Base-by-base conservation (phyloP, 306 rosid genomes). In the Rosa multiflora region DNA sequence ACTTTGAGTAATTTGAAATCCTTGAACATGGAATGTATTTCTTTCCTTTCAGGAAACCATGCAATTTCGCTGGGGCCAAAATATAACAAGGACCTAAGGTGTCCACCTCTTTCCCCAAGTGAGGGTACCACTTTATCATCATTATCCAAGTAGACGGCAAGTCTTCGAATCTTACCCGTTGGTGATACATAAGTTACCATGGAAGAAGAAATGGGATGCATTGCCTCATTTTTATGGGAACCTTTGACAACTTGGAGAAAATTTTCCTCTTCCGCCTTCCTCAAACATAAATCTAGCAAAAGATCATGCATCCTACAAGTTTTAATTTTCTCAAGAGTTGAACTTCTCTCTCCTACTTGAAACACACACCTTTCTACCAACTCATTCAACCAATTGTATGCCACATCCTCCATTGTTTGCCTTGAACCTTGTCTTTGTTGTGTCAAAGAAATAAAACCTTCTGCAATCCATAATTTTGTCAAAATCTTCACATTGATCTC, bases 231-330 rank as follows among this genome's bases (percentile, higher is more conserved):
- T 12, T 48, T 48, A 48, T 11, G 5, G 17, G 15, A 48, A 11
- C 17, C 3, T 10, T 58, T 18, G 18, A 8, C 32, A 1, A 82
- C 62, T 32, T 64, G 67, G 5, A 87, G 80, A 78, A 89, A 87
- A 55, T 77, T 77, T 69, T 87, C 89, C 39, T 80, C 44, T 42
- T 6, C 79, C 29, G 86, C 88, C 47, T 86, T 88, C 55, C 63
- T 66, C 84, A 84, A 76, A 75, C 91, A 82, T 55, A 89, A 42
- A 26, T 89, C 93, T 7, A 83, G 85, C 91, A 89, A 85, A 73
- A 85, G 58, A 82, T 85, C 89, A 78, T 89, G 91, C 10, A 87
- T 84, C 5, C 86, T 48, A 18, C 85, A 87, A 4, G 88, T 82
- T 79, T 82, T 89, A 42, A 89, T 84, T 51, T 79, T 80, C 67